Base-by-base conservation (phyloP, 1,139 yeast genomes). In the Pneumocystis carinii region DNA sequence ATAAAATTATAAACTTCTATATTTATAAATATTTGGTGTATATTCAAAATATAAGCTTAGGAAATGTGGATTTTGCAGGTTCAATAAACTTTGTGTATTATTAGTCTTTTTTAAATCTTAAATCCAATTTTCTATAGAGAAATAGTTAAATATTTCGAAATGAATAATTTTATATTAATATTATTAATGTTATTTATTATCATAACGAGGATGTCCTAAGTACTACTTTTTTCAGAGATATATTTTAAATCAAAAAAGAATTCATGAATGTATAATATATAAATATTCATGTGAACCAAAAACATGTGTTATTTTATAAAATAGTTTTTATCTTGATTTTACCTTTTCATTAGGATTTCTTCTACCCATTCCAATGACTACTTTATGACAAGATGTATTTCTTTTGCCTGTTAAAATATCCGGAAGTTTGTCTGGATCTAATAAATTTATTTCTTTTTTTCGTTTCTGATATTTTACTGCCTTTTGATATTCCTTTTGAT, bases 401-500 rank as follows among this genome's bases (percentile, higher is more conserved):
- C 66, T 42, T 37, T 60, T 61, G 6, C 66, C 66, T 39, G 64
- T 65, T 59, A 65, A 60, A 41, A 65, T 57, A 48, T 62, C 59
- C 12, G 66, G 66, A 48, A 65, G 24, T 29, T 57, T 59, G 39
- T 65, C 66, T 15, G 63, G 64, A 55, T 65, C 66, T 53, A 64
- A 59, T 37, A 64, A 53, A 41, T 64, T 64, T 17, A 53, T 39
- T 17, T 61, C 63, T 63, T 64, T 64, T 55, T 59, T 48, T 10
- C 63, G 59, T 60, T 64, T 62, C 29, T 62, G 57, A 24, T 48
- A 48, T 48, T 48, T 48, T 24, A 48, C 12, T 42, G 96, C 95
- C 72, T 86, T 85, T 69, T 83, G 84, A 74, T 92, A 94, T 74
- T 92, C 98, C 71, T 86, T 87, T 76, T 92, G 97, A 74, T 94